phyloP scores from a whole-genome alignment of 352 stramenopile species.

The Pythium biforme region DNA sequence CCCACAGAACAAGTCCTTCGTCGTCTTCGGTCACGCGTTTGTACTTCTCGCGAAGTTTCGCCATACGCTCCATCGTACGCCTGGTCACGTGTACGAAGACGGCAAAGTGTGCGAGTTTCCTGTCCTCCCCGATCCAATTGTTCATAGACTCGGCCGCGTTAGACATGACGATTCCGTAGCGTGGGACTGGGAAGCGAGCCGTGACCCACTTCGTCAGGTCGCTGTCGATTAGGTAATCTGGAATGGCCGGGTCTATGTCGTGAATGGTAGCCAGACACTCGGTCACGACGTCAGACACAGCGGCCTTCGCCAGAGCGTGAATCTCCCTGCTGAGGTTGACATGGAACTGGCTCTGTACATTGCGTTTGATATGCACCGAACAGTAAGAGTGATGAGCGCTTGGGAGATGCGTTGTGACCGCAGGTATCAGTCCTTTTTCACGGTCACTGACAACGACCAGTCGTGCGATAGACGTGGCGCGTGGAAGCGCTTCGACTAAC shows the following conservation, averaged over 20 bases:
- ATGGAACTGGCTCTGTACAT: not conserved
- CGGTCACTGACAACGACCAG: constrained; percentile 11
- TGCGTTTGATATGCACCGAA: too few relatives aligned
- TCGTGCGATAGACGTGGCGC: not conserved
- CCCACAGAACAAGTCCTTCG: not conserved
- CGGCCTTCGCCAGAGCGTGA: not conserved
- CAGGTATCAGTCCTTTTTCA: constrained; percentile 10
- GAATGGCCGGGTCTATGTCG: too few relatives aligned
- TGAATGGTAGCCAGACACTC: not conserved
- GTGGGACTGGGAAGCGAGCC: not conserved
- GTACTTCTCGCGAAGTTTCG: not conserved
- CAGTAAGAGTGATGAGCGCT: constrained; percentile 8
- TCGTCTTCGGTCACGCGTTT: not conserved
- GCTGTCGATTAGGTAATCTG: not conserved
- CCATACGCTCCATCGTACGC: constrained; percentile 3
- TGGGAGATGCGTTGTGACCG: not conserved
- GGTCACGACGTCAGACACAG: not conserved
- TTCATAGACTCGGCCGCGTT: constrained; percentile 10
- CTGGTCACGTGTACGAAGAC: constrained; percentile 3
- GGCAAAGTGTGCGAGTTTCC: not conserved
- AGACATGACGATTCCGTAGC: not conserved
- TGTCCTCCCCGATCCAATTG: constrained; percentile 6
- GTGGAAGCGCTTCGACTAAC: not conserved
- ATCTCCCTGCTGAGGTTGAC: constrained; percentile 5
- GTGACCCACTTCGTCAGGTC: constrained; percentile 1